Evolutionary conservation across 768 basidiomycete species (phyloP).

Genomic region (Auricularia cornea): DNA sequence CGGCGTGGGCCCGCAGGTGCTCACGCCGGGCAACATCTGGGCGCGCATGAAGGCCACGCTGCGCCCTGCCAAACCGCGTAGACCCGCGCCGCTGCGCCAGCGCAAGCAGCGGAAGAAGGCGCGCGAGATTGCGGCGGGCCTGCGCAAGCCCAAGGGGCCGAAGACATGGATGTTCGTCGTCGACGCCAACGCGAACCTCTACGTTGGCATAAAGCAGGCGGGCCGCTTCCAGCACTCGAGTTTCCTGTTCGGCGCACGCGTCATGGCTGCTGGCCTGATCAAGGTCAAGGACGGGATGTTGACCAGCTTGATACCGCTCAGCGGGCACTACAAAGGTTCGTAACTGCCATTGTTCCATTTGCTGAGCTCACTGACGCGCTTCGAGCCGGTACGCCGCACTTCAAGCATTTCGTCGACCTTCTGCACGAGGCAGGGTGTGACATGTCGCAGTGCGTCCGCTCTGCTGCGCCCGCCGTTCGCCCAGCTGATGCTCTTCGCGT

Average conservation of each 20-base stretch:
- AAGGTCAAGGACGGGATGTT: neutral
- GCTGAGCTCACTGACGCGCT: neutral
- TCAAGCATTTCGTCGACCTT: neutral
- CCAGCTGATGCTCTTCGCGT: neutral
- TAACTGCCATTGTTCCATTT: neutral
- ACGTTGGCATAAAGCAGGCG: neutral
- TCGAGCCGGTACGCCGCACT: neutral
- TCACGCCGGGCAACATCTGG: neutral
- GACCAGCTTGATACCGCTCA: neutral
- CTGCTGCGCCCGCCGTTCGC: neutral
- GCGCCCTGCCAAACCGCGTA: neutral
- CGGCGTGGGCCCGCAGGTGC: neutral
- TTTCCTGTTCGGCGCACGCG: neutral
- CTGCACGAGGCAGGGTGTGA: neutral
- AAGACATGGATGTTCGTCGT: slow-evolving; percentile 2
- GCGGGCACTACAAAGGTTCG: neutral
- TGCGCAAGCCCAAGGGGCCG: neutral
- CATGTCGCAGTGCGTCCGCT: neutral
- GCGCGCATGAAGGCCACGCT: neutral
- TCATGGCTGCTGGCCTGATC: neutral
- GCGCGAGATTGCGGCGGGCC: neutral
- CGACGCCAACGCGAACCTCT: neutral
- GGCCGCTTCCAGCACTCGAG: neutral
- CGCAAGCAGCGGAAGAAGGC: neutral
- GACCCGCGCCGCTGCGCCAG: neutral